Evolutionary conservation across 1,139 yeast species (phyloP).

Genomic region (Kurtzmaniella quercitrusa): DNA sequence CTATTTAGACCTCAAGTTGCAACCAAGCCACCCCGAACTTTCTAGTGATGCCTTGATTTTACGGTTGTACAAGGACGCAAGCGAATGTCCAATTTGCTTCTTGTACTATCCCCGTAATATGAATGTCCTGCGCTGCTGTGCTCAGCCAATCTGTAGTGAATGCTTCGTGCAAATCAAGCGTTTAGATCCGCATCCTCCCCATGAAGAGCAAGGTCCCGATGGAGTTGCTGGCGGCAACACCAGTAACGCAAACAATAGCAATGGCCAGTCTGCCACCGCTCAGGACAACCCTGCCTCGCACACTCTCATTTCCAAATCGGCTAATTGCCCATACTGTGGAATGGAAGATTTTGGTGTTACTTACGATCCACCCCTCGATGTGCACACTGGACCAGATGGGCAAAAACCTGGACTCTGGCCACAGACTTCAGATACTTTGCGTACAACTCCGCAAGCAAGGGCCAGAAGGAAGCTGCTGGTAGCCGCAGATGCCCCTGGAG

Average conservation of each 20-base stretch:
- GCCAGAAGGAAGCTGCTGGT: constrained; percentile 39
- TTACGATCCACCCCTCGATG: constrained; percentile 58
- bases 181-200: constrained; percentile 93
- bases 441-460: constrained; percentile 1
- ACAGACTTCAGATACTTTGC: constrained; percentile 2
- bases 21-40: constrained; percentile 15
- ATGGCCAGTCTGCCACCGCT: neutral
- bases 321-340: constrained; percentile 93
- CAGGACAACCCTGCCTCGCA: constrained; percentile 38
- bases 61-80: constrained; percentile 56
- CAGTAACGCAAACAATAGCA: constrained; percentile 14
- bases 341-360: constrained; percentile 82
- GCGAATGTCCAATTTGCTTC: constrained; percentile 95
- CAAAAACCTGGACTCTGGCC: constrained; percentile 34
- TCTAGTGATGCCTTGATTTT: constrained; percentile 31
- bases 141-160: constrained; percentile 91
- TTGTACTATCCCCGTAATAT: constrained; percentile 75
- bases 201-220: constrained; percentile 51
- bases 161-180: constrained; percentile 96
- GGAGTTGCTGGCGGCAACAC: constrained; percentile 7
- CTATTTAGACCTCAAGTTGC: constrained; percentile 38
- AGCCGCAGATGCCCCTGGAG: constrained; percentile 61
- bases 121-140: constrained; percentile 85
- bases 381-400: constrained; percentile 55
- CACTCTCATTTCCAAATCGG: constrained; percentile 76